phyloP scores from a whole-genome alignment of 2,329 filamentous ascomycete species.

The Torrubiella hemipterigena region DNA sequence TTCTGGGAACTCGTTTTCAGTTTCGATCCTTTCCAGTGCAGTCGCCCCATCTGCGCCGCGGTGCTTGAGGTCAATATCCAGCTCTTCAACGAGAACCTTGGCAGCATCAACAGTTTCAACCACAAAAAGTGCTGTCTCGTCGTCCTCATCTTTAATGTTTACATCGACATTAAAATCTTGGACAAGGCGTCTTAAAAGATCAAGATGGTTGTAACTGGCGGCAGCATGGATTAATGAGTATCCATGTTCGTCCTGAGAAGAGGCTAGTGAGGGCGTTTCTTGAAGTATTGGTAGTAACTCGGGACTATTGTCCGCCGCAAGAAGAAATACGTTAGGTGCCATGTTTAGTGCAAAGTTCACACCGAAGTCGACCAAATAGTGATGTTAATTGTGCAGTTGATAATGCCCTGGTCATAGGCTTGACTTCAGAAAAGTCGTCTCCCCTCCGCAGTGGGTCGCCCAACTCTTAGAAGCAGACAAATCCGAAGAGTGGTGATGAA shows the following conservation, averaged over 20 bases:
- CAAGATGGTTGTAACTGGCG: conserved; percentile 79
- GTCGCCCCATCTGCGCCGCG: conserved; percentile 66
- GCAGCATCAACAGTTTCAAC: conserved; percentile 72
- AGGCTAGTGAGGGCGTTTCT: conserved; percentile 63
- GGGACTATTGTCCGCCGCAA: conserved; percentile 72
- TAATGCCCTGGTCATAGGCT: too few relatives aligned
- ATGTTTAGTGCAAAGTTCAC: conserved; percentile 25
- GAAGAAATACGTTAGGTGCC: conserved; percentile 53
- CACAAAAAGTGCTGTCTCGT: conserved; percentile 91
- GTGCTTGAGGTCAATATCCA: conserved; percentile 55
- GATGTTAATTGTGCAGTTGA: too few relatives aligned
- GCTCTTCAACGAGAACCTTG: conserved; percentile 67
- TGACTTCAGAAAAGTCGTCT: too few relatives aligned
- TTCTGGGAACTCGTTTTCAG: conserved; percentile 65
- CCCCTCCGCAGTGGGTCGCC: too few relatives aligned
- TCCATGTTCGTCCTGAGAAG: conserved; percentile 75
- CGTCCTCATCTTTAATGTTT: conserved; percentile 78
- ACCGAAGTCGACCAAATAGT: too few relatives aligned
- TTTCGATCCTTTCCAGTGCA: conserved; percentile 67
- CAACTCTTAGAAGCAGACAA: too few relatives aligned
- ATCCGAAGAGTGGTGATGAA: too few relatives aligned
- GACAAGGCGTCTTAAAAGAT: conserved; percentile 65
- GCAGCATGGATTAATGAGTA: conserved; percentile 93
- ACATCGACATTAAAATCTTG: conserved; percentile 66
- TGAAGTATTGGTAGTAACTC: conserved; percentile 64